Evolutionary conservation across 495 filamentous ascomycete genomes (phyloP).

Genomic region (Pyrenula aspistea): DNA sequence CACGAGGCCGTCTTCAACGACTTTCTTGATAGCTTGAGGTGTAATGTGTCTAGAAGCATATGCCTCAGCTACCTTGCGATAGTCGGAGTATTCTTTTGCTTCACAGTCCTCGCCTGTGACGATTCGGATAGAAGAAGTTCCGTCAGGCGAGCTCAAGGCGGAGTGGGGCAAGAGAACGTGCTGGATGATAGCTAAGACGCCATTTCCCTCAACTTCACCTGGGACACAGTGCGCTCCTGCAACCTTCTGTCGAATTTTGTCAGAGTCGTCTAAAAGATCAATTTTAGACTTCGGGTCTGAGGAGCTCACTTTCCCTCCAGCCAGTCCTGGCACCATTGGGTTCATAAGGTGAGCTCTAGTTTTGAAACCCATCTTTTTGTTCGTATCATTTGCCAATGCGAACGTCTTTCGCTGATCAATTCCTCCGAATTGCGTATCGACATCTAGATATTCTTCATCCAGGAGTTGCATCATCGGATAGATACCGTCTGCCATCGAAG

Average conservation of each 20-base stretch:
- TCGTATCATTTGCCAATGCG: constrained; percentile 51
- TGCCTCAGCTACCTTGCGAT: constrained; percentile 60
- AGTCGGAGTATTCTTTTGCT: constrained; percentile 56
- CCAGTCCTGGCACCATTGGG: constrained; percentile 79
- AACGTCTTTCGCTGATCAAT: constrained; percentile 91
- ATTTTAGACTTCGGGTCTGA: constrained; percentile 56
- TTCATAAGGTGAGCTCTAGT: constrained; percentile 78
- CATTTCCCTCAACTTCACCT: constrained; percentile 69
- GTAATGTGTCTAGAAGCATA: constrained; percentile 72
- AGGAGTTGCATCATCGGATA: constrained; percentile 78
- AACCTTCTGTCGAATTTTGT: constrained; percentile 64
- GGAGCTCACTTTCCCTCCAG: constrained; percentile 70
- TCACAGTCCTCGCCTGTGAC: constrained; percentile 31
- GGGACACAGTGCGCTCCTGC: constrained; percentile 70
- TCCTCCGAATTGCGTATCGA: constrained; percentile 63
- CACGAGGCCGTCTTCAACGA: constrained; percentile 54
- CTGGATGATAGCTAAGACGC: constrained; percentile 71
- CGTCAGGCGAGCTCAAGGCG: constrained; percentile 15
- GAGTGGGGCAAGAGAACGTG: constrained; percentile 70
- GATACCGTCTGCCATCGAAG: constrained; percentile 64
- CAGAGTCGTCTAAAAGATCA: constrained; percentile 70
- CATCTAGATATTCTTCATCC: constrained; percentile 80
- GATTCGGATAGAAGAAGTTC: constrained; percentile 14
- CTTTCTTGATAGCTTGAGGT: constrained; percentile 75
- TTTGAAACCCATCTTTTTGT: constrained; percentile 26